Evolutionary conservation across 2,329 filamentous ascomycete species (phyloP).

Genomic region (Cordyceps fumosorosea): DNA sequence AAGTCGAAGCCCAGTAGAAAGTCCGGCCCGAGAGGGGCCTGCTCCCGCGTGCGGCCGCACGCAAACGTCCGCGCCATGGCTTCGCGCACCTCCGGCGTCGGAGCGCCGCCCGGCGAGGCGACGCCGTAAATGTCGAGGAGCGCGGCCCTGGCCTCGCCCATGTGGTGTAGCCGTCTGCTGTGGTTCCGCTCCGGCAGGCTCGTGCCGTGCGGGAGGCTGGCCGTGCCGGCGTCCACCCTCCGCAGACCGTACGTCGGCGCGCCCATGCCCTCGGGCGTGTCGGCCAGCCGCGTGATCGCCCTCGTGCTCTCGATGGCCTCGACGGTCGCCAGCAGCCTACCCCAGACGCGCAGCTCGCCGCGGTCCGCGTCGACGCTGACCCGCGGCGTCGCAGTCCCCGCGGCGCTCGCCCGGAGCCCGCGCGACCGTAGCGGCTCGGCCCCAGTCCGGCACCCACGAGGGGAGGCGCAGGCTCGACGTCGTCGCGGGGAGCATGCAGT

Average conservation of each 20-base stretch:
- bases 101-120: background rate
- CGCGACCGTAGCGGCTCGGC: constrained; percentile 13
- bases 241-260: background rate
- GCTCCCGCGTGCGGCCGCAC: background rate
- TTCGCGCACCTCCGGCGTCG: background rate
- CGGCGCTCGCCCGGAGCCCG: background rate
- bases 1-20: background rate
- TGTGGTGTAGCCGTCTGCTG: background rate
- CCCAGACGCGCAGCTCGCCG: background rate
- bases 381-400: background rate
- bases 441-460: constrained; percentile 16
- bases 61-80: background rate
- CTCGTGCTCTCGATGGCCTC: background rate
- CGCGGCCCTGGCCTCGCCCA: background rate
- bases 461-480: constrained; percentile 8
- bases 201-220: background rate
- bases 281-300: background rate
- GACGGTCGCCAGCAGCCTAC: background rate
- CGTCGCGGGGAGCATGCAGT: constrained; percentile 2
- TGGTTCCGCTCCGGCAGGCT: background rate
- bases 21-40: no score
- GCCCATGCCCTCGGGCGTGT: background rate
- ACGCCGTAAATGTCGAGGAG: background rate
- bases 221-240: background rate
- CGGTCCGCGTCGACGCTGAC: background rate